Evolutionary conservation across 768 basidiomycete species (phyloP).

Genomic region (Serendipita sp.): DNA sequence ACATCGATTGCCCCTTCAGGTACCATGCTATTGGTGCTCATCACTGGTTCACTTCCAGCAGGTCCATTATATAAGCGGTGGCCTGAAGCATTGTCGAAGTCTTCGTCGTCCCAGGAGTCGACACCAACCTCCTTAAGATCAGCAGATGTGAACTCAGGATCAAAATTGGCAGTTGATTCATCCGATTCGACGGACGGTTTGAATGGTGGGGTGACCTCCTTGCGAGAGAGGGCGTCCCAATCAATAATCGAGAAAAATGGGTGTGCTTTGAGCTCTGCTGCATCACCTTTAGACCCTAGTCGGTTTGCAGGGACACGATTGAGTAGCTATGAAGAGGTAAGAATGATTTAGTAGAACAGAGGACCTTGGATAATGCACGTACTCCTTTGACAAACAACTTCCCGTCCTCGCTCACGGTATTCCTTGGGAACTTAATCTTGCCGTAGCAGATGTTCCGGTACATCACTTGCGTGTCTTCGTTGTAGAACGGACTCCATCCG

Average conservation of each 20-base stretch:
- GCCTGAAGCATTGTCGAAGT: constrained; percentile 34
- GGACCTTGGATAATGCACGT: constrained; percentile 21
- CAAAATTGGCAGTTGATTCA: constrained; percentile 95
- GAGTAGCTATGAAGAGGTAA: constrained; percentile 44
- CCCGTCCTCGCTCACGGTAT: constrained; percentile 91
- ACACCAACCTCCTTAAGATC: constrained; percentile 57
- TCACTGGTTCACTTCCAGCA: constrained; percentile 39
- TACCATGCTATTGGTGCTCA: constrained; percentile 7
- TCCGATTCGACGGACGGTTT: constrained; percentile 96
- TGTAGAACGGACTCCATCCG: constrained; percentile 98
- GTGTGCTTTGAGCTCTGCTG: constrained; percentile 90
- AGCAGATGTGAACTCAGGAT: constrained; percentile 92
- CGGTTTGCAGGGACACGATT: constrained; percentile 98
- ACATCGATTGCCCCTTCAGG: constrained; percentile 15
- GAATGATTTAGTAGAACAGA: constrained; percentile 12
- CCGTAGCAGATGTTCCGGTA: constrained; percentile 98
- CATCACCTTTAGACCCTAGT: constrained; percentile 76
- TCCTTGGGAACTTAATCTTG: constrained; percentile 94
- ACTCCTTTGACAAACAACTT: constrained; percentile 99
- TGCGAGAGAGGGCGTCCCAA: constrained; percentile 71
- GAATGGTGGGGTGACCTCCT: constrained; percentile 92
- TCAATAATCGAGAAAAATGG: constrained; percentile 85
- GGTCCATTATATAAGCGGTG: constrained; percentile 61
- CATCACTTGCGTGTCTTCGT: constrained; percentile 99
- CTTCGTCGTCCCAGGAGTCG: constrained; percentile 26